Evolutionary conservation across 2,329 filamentous ascomycete genomes (phyloP).

Genomic region (Pestalotiopsis sp.): DNA sequence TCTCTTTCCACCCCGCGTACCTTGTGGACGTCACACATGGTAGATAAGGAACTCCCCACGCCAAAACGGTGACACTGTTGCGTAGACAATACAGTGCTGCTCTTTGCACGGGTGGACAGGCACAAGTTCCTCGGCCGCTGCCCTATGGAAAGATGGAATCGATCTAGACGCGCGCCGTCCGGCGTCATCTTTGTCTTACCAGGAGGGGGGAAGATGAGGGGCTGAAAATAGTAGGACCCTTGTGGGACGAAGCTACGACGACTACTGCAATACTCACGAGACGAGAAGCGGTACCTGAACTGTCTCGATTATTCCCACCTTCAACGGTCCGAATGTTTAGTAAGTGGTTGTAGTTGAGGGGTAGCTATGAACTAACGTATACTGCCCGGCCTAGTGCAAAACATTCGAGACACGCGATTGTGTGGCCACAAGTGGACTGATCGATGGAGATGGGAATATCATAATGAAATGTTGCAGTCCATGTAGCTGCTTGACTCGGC

Average conservation of each 20-base stretch:
- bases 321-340: too few relatives aligned
- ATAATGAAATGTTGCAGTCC: background rate
- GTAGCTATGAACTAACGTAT: too few relatives aligned
- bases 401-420: background rate
- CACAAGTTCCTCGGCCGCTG: background rate
- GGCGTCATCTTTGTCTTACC: background rate
- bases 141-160: background rate
- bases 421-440: background rate
- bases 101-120: too few relatives aligned
- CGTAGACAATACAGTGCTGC: too few relatives aligned
- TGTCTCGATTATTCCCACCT: too few relatives aligned
- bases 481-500: background rate
- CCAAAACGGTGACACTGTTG: too few relatives aligned
- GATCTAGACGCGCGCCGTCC: background rate
- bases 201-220: background rate
- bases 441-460: background rate
- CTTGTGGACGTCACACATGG: too few relatives aligned
- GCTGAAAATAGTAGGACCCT: background rate
- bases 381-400: too few relatives aligned
- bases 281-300: too few relatives aligned
- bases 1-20: background rate
- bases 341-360: too few relatives aligned
- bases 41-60: background rate
- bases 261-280: too few relatives aligned
- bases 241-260: background rate